Percentiles rank a stretch among this genome's conserved stretches.
Conservation (phyloP, 495 filamentous ascomycete species). For the Neurospora tetrasperma region DNA sequence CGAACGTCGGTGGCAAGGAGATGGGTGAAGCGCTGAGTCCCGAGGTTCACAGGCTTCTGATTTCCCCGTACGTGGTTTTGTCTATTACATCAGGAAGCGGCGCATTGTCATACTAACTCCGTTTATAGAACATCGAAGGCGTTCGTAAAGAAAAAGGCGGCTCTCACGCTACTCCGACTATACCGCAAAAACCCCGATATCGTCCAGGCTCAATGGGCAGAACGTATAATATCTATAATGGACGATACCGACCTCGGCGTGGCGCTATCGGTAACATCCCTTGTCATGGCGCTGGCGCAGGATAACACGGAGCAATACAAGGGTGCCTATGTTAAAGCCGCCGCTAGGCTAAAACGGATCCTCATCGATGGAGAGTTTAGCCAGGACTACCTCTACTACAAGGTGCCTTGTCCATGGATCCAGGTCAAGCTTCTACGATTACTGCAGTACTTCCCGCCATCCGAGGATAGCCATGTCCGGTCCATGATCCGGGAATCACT, state of each 20-base stretch:
- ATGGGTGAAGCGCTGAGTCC: conserved; percentile 91
- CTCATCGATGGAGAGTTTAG: conserved; percentile 81
- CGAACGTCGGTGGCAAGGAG: conserved; percentile 91
- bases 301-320: conserved; percentile 90
- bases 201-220: conserved; percentile 92
- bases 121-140: conserved; percentile 73
- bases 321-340: conserved; percentile 88
- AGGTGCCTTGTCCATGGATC: conserved; percentile 97
- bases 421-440: conserved; percentile 89
- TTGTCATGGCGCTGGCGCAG: conserved; percentile 92
- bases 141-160: conserved; percentile 99
- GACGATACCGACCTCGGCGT: conserved; percentile 95
- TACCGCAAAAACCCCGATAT: conserved; percentile 92
- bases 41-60: conserved; percentile 89
- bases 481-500: conserved; percentile 87
- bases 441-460: conserved; percentile 93
- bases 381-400: conserved; percentile 93
- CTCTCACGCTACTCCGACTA: conserved; percentile 85
- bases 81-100: not conserved
- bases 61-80: conserved; percentile 68
- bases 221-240: conserved; percentile 96
- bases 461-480: conserved; percentile 87
- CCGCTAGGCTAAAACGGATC: conserved; percentile 75
- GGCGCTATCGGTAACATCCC: conserved; percentile 85
- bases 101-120: conserved; percentile 5